A percentile compares a stretch with the other conserved stretches of the same genome.
These are phyloP conservation scores for Cladosporium sp. DNA, from an alignment of 2,329 filamentous ascomycete genomes.

Conservation along the genomic window DNA sequence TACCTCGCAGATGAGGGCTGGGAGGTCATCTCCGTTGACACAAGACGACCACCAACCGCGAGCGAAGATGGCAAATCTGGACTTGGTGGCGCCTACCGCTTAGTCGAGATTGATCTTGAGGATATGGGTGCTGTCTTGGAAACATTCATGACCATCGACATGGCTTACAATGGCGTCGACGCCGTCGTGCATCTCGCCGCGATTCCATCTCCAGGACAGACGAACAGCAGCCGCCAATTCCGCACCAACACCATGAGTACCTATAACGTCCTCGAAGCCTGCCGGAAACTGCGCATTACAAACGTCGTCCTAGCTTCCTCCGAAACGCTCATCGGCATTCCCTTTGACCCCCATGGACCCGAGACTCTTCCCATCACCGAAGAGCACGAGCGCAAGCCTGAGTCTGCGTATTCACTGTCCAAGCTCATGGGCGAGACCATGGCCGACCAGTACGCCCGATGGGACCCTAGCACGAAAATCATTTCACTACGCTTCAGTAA, in stretches of 20 bases:
- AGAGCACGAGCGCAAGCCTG: conserved; percentile 20
- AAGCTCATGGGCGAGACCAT: conserved; percentile 22
- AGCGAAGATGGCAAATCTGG: conserved; percentile 23
- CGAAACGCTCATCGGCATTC: conserved; percentile 23
- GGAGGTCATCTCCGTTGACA: conserved; percentile 24
- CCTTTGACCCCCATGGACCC: conserved; percentile 21
- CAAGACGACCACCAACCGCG: conserved; percentile 19
- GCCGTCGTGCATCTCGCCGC: conserved; percentile 23
- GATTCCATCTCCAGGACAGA: conserved; percentile 22
- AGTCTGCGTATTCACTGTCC: conserved; percentile 21
- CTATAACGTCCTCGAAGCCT: conserved; percentile 23
- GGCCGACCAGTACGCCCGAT: conserved; percentile 21
- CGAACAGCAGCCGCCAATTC: conserved; percentile 21
- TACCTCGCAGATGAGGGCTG: conserved; percentile 23
- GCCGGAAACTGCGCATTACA: conserved; percentile 21
- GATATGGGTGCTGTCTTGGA: conserved; percentile 23
- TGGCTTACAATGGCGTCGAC: conserved; percentile 22
- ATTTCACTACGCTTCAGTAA: conserved; percentile 23
- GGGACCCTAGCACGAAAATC: conserved; percentile 22
- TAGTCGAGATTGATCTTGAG: conserved; percentile 23
- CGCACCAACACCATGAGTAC: conserved; percentile 23
- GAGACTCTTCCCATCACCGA: conserved; percentile 20
- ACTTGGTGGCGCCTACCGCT: conserved; percentile 20
- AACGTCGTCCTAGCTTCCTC: conserved; percentile 23
- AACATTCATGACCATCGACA: conserved; percentile 22